Evolutionary conservation across 2,329 filamentous ascomycete species (phyloP).

Genomic region (Neofusicoccum kwambonambiense): DNA sequence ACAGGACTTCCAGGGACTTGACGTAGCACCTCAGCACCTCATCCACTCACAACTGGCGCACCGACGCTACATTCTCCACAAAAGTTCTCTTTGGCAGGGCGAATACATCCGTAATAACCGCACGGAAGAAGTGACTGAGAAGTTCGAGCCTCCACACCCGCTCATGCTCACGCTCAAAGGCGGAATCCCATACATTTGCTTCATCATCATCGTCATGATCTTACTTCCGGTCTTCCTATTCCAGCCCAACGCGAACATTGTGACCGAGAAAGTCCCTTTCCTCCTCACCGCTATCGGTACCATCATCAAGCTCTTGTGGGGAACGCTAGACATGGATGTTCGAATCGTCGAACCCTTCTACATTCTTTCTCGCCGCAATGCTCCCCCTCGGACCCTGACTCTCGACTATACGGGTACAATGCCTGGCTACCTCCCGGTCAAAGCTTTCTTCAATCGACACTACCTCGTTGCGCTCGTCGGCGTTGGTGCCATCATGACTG

Average conservation of each 20-base stretch:
- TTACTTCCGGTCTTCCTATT: conserved; percentile 65
- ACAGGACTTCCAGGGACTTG: conserved; percentile 71
- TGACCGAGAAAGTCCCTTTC: conserved; percentile 65
- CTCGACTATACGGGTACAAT: conserved; percentile 73
- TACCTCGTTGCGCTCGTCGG: conserved; percentile 67
- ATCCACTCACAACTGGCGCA: conserved; percentile 68
- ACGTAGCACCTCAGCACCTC: conserved; percentile 63
- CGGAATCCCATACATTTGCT: conserved; percentile 60
- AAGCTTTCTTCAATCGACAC: conserved; percentile 63
- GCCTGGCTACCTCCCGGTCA: conserved; percentile 63
- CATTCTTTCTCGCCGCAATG: conserved; percentile 64
- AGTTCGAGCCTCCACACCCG: conserved; percentile 57
- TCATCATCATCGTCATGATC: conserved; percentile 56
- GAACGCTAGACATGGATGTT: conserved; percentile 65
- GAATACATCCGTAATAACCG: conserved; percentile 48
- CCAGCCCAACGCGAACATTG: conserved; percentile 48
- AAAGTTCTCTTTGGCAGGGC: conserved; percentile 68
- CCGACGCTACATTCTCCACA: conserved; percentile 67
- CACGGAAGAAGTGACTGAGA: conserved; percentile 50
- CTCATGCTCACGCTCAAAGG: conserved; percentile 64
- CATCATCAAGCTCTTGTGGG: conserved; percentile 66
- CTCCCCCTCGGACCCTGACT: conserved; percentile 63
- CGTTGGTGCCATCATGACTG: conserved; percentile 68
- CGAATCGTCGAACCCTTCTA: conserved; percentile 76
- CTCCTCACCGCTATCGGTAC: conserved; percentile 65